A percentile compares a stretch with the other conserved stretches of the same genome.
These are phyloP conservation scores for Jatropha curcas DNA, from an alignment of 345 rosid species.

Conservation along the genomic window DNA sequence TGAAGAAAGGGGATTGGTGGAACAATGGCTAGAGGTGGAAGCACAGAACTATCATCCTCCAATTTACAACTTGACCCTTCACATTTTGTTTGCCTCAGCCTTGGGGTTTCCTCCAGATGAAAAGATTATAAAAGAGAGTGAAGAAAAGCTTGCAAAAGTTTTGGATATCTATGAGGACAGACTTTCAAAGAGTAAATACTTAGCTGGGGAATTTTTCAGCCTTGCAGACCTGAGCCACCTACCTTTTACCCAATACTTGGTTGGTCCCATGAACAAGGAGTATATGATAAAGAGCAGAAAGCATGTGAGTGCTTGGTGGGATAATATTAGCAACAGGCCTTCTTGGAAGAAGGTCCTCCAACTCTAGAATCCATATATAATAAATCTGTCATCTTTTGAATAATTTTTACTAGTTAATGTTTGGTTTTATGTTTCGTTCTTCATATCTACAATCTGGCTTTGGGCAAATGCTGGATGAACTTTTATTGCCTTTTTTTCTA, in stretches of 20 bases:
- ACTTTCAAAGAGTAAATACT: constrained; percentile 58
- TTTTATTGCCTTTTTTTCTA: too few species aligned
- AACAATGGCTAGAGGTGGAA: constrained; percentile 71
- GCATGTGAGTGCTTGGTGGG: constrained; percentile 68
- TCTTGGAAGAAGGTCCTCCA: constrained; percentile 55
- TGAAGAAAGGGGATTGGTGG: constrained; percentile 59
- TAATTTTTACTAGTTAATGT: too few species aligned
- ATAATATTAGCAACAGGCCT: constrained; percentile 59
- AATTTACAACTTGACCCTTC: constrained; percentile 36
- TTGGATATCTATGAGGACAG: constrained; percentile 65
- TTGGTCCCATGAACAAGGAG: constrained; percentile 50
- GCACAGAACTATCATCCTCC: constrained; percentile 57
- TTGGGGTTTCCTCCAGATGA: constrained; percentile 47
- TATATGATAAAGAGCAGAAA: constrained; percentile 58
- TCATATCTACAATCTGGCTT: too few species aligned
- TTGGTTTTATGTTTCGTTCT: too few species aligned
- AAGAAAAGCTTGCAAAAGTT: constrained; percentile 53
- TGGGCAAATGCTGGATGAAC: too few species aligned
- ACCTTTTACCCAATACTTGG: constrained; percentile 57
- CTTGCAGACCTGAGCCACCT: constrained; percentile 72
- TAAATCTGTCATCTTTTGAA: too few species aligned
- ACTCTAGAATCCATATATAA: constrained; percentile 14
- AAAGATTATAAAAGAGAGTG: constrained; percentile 52
- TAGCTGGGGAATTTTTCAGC: constrained; percentile 68
- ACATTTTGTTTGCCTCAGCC: constrained; percentile 43